Evolutionary conservation across 352 stramenopile genomes (phyloP).

Genomic region (Globisporangium irregulare): DNA sequence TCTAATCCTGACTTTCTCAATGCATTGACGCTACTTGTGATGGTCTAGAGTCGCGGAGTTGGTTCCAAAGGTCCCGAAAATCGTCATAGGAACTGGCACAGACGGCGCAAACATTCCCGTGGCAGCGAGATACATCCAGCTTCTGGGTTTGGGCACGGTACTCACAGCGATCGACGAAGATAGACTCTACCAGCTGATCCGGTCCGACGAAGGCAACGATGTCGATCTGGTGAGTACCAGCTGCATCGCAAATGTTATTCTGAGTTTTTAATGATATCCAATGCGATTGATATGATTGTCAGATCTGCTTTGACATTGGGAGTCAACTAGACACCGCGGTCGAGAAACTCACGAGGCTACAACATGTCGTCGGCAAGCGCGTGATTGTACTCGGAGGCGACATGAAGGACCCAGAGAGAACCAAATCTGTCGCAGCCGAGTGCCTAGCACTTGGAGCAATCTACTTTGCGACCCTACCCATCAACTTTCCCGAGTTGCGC

Average conservation of each 20-base stretch:
- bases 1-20: background rate
- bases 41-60: conserved; percentile 21
- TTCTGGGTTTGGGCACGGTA: conserved; percentile 61
- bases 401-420: conserved; percentile 28
- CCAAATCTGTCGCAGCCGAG: conserved; percentile 27
- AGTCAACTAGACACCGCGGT: conserved; percentile 41
- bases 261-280: background rate
- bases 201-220: conserved; percentile 26
- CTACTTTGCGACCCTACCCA: conserved; percentile 57
- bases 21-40: background rate
- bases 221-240: conserved; percentile 48
- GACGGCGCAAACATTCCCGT: conserved; percentile 38
- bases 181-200: conserved; percentile 35
- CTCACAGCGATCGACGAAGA: conserved; percentile 29
- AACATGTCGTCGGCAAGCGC: conserved; percentile 31
- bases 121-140: conserved; percentile 66
- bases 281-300: background rate
- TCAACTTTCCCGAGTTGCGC: conserved; percentile 61
- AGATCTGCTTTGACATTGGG: conserved; percentile 70
- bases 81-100: conserved; percentile 46
- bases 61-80: conserved; percentile 59
- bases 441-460: conserved; percentile 50
- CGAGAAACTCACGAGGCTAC: conserved; percentile 36
- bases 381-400: conserved; percentile 66
- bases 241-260: background rate